phyloP scores from a whole-genome alignment of 1,139 yeast species.

The Lodderomyces elongisporus region DNA sequence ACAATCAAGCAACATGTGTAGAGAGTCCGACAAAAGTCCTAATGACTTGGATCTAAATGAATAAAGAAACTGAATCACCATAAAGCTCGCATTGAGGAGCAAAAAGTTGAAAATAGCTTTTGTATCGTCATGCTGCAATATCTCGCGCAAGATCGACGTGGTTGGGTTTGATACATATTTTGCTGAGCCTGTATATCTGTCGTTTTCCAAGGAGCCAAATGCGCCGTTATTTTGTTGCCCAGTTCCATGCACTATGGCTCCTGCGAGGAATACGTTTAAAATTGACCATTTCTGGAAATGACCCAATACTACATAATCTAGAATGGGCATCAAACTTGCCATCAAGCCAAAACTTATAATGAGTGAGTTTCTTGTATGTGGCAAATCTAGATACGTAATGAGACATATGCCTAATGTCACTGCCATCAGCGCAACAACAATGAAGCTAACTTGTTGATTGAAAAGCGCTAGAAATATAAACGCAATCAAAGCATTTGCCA shows the following conservation, averaged over 20 bases:
- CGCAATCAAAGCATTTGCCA: conserved; percentile 1
- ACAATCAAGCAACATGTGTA: conserved; percentile 96
- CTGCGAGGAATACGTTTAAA: no score
- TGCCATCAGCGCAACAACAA: conserved; percentile 22
- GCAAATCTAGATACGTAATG: conserved; percentile 22
- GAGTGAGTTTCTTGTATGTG: neutral
- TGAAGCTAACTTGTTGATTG: conserved; percentile 12
- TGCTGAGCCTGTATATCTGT: no score
- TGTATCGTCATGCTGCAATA: conserved; percentile 67
- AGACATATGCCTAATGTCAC: conserved; percentile 22
- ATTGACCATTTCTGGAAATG: neutral
- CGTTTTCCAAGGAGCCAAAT: no score
- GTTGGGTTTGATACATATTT: neutral
- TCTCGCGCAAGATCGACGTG: conserved; percentile 26
- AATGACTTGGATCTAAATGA: conserved; percentile 89
- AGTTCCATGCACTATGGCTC: neutral
- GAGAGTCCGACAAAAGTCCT: conserved; percentile 85
- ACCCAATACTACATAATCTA: conserved; percentile 21
- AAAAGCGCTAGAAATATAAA: neutral
- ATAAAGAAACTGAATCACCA: conserved; percentile 88
- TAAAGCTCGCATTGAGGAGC: conserved; percentile 79
- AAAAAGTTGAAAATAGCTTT: conserved; percentile 85
- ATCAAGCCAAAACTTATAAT: neutral
- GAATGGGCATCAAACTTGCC: conserved; percentile 7
- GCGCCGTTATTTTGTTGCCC: no score